phyloP scores from a whole-genome alignment of 2,329 filamentous ascomycete species.

The Alternaria conjuncta region DNA sequence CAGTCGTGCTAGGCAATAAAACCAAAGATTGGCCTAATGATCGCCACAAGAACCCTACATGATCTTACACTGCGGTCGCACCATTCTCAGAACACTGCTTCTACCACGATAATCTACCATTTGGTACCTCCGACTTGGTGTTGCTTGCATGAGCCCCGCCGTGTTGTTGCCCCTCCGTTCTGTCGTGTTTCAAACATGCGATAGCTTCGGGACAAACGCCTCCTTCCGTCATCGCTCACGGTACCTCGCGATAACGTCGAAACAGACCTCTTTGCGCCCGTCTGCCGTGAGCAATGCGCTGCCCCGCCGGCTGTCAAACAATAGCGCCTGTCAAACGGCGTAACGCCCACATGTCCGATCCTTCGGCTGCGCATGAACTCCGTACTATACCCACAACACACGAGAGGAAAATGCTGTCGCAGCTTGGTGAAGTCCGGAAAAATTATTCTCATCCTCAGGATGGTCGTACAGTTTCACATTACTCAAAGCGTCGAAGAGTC shows the following conservation, averaged over 20 bases:
- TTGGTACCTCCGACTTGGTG: slow-evolving; percentile 1
- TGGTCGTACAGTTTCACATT: neutral
- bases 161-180: neutral
- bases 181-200: slow-evolving; percentile 6
- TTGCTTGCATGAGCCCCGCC: slow-evolving; percentile 3
- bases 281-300: neutral
- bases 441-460: neutral
- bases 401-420: neutral
- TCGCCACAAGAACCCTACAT: neutral
- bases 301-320: slow-evolving; percentile 13
- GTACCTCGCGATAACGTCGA: slow-evolving; percentile 9
- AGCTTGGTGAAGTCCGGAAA: neutral
- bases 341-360: slow-evolving; percentile 2
- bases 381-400: neutral
- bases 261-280: slow-evolving; percentile 4
- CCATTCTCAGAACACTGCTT: slow-evolving; percentile 1
- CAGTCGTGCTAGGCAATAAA: slow-evolving; percentile 6
- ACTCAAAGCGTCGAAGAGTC: neutral
- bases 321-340: slow-evolving; percentile 6
- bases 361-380: slow-evolving; percentile 5
- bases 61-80: neutral
- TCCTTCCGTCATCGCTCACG: slow-evolving; percentile 5
- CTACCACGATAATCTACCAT: neutral
- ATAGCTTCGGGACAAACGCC: slow-evolving; percentile 3
- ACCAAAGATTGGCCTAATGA: neutral